phyloP scores from a whole-genome alignment of 768 basidiomycete genomes.

The Boletus insuetus region DNA sequence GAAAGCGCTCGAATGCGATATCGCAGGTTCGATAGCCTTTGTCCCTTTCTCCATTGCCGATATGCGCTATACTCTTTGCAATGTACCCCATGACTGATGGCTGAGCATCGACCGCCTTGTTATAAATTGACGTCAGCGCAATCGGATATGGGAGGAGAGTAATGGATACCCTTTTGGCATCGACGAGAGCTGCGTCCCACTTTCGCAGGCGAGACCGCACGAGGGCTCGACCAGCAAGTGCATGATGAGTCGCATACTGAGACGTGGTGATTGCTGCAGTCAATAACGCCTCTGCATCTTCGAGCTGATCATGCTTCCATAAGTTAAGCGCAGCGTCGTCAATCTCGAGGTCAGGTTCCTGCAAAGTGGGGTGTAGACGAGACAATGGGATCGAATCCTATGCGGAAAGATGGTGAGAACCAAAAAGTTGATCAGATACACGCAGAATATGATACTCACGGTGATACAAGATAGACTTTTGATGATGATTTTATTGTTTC shows the following conservation, averaged over 20 bases:
- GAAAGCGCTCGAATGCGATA: background rate
- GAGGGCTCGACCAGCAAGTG: background rate
- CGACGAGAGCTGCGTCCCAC: background rate
- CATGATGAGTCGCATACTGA: background rate
- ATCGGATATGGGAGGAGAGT: background rate
- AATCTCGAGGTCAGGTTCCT: background rate
- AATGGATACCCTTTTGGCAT: background rate
- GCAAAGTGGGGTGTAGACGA: background rate
- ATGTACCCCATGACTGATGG: background rate
- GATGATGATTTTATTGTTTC: background rate
- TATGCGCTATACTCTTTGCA: background rate
- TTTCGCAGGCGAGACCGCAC: background rate
- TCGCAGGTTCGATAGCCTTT: background rate
- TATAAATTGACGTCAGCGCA: background rate
- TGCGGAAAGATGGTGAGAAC: background rate
- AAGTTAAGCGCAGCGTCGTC: background rate
- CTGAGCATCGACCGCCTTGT: background rate
- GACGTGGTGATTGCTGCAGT: background rate
- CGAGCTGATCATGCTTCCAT: slow-evolving; percentile 1
- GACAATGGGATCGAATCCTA: background rate
- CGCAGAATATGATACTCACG: background rate
- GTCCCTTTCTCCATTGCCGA: background rate
- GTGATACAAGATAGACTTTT: background rate
- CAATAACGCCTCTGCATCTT: background rate
- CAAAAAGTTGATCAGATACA: too few species aligned